Conservation (phyloP, 2,329 filamentous ascomycete genomes). For the Nigrograna mackinnonii region DNA sequence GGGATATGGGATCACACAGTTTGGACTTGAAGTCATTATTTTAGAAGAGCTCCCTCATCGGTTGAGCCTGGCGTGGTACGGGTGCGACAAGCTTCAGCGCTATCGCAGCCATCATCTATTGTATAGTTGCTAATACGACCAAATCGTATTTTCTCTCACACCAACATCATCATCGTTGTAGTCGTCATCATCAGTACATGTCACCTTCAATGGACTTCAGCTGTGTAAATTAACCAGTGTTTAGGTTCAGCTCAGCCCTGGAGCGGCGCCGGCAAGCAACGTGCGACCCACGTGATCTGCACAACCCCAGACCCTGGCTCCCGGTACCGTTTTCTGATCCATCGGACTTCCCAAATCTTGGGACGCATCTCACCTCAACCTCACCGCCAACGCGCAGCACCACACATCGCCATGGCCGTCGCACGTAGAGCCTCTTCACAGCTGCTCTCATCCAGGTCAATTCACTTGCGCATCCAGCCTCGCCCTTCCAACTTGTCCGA, state of each 20-base stretch:
- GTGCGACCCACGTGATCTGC: neutral
- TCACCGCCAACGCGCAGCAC: slow-evolving; percentile 1
- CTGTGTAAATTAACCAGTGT: no score
- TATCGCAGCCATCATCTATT: slow-evolving; percentile 15
- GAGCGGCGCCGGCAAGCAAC: no score
- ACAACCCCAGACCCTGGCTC: slow-evolving; percentile 15
- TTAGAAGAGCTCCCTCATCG: slow-evolving; percentile 30
- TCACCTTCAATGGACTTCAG: no score
- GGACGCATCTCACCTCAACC: slow-evolving; percentile 5
- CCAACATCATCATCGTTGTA: no score
- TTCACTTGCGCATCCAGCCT: slow-evolving; percentile 52
- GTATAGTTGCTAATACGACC: slow-evolving; percentile 15
- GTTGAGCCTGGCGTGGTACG: slow-evolving; percentile 34
- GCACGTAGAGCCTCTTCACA: slow-evolving; percentile 23
- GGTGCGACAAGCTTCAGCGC: slow-evolving; percentile 14
- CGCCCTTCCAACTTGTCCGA: slow-evolving; percentile 52
- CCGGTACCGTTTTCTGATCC: slow-evolving; percentile 12
- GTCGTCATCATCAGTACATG: no score
- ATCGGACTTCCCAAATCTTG: neutral
- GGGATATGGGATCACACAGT: neutral
- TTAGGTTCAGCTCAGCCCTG: no score
- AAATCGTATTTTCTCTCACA: no score
- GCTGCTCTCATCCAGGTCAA: slow-evolving; percentile 42
- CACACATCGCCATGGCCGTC: slow-evolving; percentile 25
- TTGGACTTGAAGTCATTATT: slow-evolving; percentile 1